Evolutionary conservation across 1,139 yeast genomes (phyloP).

Genomic region (Pichia sp.): DNA sequence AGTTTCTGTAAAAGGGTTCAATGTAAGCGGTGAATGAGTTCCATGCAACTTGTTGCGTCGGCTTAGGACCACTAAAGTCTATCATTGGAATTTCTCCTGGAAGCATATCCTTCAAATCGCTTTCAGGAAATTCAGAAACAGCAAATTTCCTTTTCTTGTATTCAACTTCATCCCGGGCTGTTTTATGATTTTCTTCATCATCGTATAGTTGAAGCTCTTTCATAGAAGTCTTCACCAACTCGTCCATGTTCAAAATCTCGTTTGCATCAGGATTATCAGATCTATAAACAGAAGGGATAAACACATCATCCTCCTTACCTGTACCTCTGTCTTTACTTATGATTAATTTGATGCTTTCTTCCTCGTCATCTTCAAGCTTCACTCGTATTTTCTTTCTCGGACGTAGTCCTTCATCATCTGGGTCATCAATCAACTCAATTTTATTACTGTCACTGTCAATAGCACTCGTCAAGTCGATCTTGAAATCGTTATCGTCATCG

Average conservation of each 20-base stretch:
- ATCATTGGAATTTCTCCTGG: slow-evolving; percentile 87
- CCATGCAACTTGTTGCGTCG: slow-evolving; percentile 88
- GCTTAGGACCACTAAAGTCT: slow-evolving; percentile 83
- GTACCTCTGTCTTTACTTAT: neutral
- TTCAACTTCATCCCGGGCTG: slow-evolving; percentile 36
- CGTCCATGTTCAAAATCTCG: slow-evolving; percentile 16
- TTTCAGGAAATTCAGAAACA: slow-evolving; percentile 83
- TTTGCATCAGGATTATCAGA: slow-evolving; percentile 9
- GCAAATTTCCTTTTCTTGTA: slow-evolving; percentile 74
- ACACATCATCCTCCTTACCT: slow-evolving; percentile 6
- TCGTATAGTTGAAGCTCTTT: slow-evolving; percentile 24
- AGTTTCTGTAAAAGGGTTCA: slow-evolving; percentile 79
- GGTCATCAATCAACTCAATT: slow-evolving; percentile 6
- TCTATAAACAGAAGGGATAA: slow-evolving; percentile 29
- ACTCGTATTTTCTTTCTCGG: slow-evolving; percentile 18
- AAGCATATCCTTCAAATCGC: slow-evolving; percentile 65
- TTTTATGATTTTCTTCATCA: slow-evolving; percentile 32
- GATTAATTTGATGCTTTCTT: slow-evolving; percentile 12
- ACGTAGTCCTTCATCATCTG: slow-evolving; percentile 19
- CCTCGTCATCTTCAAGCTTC: slow-evolving; percentile 20
- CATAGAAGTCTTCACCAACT: slow-evolving; percentile 20
- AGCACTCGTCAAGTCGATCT: slow-evolving; percentile 4
- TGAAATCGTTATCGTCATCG: neutral
- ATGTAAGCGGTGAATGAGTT: slow-evolving; percentile 80
- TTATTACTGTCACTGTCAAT: slow-evolving; percentile 1